Evolutionary conservation across 352 stramenopile species (phyloP), one percentile per base, ranked within the genome.

Genomic region (Phytopythium aichiense): DNA sequence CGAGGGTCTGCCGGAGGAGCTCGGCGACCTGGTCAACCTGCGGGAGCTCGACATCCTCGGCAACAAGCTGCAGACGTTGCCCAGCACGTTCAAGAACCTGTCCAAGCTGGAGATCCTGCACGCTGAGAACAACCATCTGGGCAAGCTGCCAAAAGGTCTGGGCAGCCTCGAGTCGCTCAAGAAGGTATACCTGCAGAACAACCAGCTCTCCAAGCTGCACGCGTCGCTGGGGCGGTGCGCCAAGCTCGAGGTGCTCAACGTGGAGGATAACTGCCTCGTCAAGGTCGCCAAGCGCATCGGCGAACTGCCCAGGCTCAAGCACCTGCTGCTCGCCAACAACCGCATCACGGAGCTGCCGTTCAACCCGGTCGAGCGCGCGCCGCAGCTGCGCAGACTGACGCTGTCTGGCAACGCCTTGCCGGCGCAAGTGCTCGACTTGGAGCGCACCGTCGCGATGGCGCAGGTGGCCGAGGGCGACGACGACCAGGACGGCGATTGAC

Each of bases 241-340:
- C 37, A 80, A 88, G 64, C 69, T 96, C 7, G 88, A 96, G 31
- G 66, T 95, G 16, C 76, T 96, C 60, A 96, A 95, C 58, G 71
- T 87, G 2, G 88, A 95, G 60, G 74, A 95, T 63, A 96, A 96
- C 50, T 63, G 58, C n/a, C 72, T 96, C 31, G 73, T 55, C 6
- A 93, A 92, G 76, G 84, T 96, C 30, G 84, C 84, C 3, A 95
- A 95, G 63, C 77, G 82, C 33, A 96, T 96, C 30, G 87, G 81
- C 16, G 77, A 88, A 4, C 51, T 96, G 20, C 88, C 85, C 8
- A 84, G 79, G 60, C 76, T 96, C 33, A 84, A 82, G 66, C 82
- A 95, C 60, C 57, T 96, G 43, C 65, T 96, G 18, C 74, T 96
- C 4, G 88, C 87, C 7, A 89, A 94, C 69, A 96, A 96, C 70